phyloP scores from a whole-genome alignment of 306 rosid species.

The Fagus sylvatica region DNA sequence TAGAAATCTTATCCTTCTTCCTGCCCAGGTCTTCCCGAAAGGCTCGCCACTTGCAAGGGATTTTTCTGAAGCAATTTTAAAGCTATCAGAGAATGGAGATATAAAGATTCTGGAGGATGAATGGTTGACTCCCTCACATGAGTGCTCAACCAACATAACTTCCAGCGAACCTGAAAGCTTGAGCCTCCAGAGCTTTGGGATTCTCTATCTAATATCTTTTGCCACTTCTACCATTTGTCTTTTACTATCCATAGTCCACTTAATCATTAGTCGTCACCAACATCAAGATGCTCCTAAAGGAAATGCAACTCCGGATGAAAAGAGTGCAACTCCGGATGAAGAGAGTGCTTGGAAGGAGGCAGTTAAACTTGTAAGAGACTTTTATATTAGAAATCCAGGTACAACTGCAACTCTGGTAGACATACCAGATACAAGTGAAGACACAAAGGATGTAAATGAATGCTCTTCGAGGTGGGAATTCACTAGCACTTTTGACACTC shows the following conservation, averaged over 20 bases:
- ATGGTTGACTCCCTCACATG: conserved; percentile 18
- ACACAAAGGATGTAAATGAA: background rate
- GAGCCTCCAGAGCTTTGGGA: conserved; percentile 31
- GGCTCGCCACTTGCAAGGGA: conserved; percentile 48
- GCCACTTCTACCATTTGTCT: conserved; percentile 26
- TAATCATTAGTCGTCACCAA: background rate
- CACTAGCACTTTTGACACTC: background rate
- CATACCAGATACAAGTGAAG: background rate
- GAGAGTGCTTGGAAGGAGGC: conserved; percentile 21
- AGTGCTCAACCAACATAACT: conserved; percentile 14
- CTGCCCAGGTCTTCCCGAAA: conserved; percentile 36
- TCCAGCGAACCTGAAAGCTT: conserved; percentile 5
- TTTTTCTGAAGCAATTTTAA: conserved; percentile 30
- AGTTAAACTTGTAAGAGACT: conserved; percentile 14
- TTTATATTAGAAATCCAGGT: conserved; percentile 12
- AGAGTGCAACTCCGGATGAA: background rate
- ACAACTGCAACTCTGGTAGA: background rate
- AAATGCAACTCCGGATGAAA: too few species aligned
- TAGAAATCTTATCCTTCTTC: background rate
- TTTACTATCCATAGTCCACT: conserved; percentile 1
- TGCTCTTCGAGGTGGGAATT: background rate
- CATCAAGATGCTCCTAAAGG: background rate
- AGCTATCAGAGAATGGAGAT: conserved; percentile 26
- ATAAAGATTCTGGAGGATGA: background rate
- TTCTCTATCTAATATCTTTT: conserved; percentile 26